Conservation (phyloP, 78 protist genomes). For the Dictyostelium firmibasis region DNA sequence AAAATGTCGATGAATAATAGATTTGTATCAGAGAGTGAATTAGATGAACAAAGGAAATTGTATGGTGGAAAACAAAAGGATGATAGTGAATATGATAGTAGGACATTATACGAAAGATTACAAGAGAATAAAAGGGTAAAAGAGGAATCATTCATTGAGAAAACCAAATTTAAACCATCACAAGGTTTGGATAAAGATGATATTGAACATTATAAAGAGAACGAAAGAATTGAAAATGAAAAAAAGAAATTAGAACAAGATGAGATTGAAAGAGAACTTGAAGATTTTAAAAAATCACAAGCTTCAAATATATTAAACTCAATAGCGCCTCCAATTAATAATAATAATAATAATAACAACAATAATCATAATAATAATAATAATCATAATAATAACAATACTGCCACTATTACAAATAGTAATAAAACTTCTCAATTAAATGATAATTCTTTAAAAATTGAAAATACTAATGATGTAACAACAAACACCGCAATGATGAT, state of each 20-base stretch:
- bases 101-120: constrained; percentile 45
- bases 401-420: neutral
- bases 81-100: constrained; percentile 19
- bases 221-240: constrained; percentile 24
- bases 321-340: neutral
- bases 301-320: neutral
- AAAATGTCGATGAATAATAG: constrained; percentile 16
- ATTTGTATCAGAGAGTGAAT: constrained; percentile 40
- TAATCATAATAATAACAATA: constrained; percentile 1
- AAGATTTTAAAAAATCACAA: constrained; percentile 18
- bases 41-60: constrained; percentile 53
- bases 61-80: constrained; percentile 37
- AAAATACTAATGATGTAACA: neutral
- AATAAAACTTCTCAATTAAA: neutral
- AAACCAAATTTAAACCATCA: constrained; percentile 52
- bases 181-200: constrained; percentile 63
- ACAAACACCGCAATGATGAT: neutral
- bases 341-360: neutral
- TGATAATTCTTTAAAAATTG: neutral
- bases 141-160: neutral
- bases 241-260: constrained; percentile 31
- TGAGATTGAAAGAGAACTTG: constrained; percentile 37
- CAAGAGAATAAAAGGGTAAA: constrained; percentile 53
- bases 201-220: constrained; percentile 54
- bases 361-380: neutral